phyloP scores from a whole-genome alignment of 805 yeast genomes.

The Ogataea degrootiae region DNA sequence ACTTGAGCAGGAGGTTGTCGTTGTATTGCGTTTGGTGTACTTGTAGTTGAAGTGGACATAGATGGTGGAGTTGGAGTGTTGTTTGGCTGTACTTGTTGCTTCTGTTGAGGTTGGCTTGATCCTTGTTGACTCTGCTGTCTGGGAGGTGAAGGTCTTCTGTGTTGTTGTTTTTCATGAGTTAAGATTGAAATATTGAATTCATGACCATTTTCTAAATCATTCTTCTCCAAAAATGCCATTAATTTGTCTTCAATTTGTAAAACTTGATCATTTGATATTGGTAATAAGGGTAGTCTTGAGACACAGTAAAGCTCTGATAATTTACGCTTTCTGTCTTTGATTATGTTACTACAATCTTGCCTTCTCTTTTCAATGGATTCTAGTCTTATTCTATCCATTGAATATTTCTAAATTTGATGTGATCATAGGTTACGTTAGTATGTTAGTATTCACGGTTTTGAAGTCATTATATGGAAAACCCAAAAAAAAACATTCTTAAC shows the following conservation, averaged over 20 bases:
- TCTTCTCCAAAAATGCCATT: conserved; percentile 43
- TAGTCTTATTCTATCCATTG: conserved; percentile 38
- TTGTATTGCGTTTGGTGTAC: too few species aligned
- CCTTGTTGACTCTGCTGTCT: conserved; percentile 13
- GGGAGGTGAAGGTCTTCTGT: conserved; percentile 25
- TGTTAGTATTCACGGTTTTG: conserved; percentile 2
- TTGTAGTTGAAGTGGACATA: not conserved
- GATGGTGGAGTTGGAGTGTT: not conserved
- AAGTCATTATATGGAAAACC: not conserved
- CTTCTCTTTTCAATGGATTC: conserved; percentile 43
- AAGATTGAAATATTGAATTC: conserved; percentile 32
- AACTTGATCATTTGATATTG: conserved; percentile 34
- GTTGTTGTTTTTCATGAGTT: conserved; percentile 30
- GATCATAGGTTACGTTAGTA: not conserved
- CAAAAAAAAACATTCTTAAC: too few species aligned
- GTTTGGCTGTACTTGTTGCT: conserved; percentile 1
- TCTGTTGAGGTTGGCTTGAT: conserved; percentile 4
- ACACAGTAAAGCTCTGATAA: conserved; percentile 60
- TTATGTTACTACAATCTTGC: conserved; percentile 38
- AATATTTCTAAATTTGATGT: conserved; percentile 7
- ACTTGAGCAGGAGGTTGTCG: too few species aligned
- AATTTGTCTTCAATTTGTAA: conserved; percentile 35
- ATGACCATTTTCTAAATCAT: conserved; percentile 46
- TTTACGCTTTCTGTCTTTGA: conserved; percentile 49
- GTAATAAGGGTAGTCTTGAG: conserved; percentile 46